Conservation (phyloP, 495 filamentous ascomycete species). For the Letharia lupina region DNA sequence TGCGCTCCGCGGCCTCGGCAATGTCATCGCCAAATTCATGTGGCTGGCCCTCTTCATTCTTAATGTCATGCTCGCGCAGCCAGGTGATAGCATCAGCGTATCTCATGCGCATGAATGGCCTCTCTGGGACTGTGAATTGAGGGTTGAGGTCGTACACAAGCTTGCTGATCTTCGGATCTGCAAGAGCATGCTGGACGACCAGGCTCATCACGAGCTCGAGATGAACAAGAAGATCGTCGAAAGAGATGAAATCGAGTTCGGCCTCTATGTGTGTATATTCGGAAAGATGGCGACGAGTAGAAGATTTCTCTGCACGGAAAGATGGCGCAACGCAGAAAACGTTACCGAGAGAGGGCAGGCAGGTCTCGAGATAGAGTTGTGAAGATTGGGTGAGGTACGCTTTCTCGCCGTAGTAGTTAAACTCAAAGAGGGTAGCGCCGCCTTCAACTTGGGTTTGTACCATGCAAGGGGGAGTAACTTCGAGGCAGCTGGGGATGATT, state of each 20-base stretch:
- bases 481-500: constrained; percentile 49
- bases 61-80: constrained; percentile 79
- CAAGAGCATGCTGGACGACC: constrained; percentile 68
- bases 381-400: constrained; percentile 96
- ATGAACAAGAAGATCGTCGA: constrained; percentile 84
- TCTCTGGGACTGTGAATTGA: constrained; percentile 68
- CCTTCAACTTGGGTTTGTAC: constrained; percentile 99
- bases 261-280: constrained; percentile 98
- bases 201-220: constrained; percentile 82
- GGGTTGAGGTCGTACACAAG: constrained; percentile 81
- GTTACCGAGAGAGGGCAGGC: constrained; percentile 79
- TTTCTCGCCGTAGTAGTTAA: constrained; percentile 89
- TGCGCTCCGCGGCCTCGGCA: constrained; percentile 91
- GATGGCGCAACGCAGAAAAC: constrained; percentile 98
- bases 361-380: constrained; percentile 96
- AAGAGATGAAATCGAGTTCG: constrained; percentile 92
- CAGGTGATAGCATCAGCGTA: constrained; percentile 92
- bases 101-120: constrained; percentile 91
- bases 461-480: constrained; percentile 89
- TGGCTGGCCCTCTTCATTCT: constrained; percentile 82
- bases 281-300: constrained; percentile 88
- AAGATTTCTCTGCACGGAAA: constrained; percentile 93
- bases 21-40: constrained; percentile 97
- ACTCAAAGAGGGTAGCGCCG: constrained; percentile 85
- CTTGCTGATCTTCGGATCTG: constrained; percentile 58